Evolutionary conservation across 2,329 filamentous ascomycete species (phyloP).

Genomic region (Aspergillus awamori): DNA sequence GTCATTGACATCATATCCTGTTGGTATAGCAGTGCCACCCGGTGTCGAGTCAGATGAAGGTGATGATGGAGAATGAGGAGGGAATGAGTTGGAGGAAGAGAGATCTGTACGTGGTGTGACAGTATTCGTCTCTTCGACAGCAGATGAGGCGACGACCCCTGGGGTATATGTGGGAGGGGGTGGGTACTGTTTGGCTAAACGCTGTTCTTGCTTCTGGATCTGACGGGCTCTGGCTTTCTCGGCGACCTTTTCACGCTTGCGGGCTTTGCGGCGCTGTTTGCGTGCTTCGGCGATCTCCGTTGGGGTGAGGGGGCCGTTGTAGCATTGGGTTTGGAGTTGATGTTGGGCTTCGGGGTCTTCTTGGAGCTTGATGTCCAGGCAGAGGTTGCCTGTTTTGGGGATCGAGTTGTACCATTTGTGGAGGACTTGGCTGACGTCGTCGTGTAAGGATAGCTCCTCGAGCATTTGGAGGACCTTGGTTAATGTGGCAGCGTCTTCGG

Average conservation of each 20-base stretch:
- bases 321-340: background rate
- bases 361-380: conserved; percentile 24
- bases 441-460: conserved; percentile 53
- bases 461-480: conserved; percentile 57
- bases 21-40: background rate
- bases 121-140: too few species aligned
- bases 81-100: background rate
- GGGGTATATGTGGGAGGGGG: background rate
- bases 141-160: too few species aligned
- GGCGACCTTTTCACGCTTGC: conserved; percentile 27
- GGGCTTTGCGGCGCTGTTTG: conserved; percentile 25
- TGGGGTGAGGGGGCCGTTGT: conserved; percentile 4
- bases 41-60: background rate
- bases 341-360: background rate
- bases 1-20: background rate
- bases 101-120: background rate
- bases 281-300: conserved; percentile 17
- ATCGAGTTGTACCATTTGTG: conserved; percentile 34
- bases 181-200: background rate
- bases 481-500: conserved; percentile 50
- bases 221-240: background rate
- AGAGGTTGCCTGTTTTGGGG: conserved; percentile 14
- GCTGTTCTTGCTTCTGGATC: background rate
- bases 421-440: conserved; percentile 51
- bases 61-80: background rate